phyloP scores from a whole-genome alignment of 345 rosid genomes.

The Balakata baccata region DNA sequence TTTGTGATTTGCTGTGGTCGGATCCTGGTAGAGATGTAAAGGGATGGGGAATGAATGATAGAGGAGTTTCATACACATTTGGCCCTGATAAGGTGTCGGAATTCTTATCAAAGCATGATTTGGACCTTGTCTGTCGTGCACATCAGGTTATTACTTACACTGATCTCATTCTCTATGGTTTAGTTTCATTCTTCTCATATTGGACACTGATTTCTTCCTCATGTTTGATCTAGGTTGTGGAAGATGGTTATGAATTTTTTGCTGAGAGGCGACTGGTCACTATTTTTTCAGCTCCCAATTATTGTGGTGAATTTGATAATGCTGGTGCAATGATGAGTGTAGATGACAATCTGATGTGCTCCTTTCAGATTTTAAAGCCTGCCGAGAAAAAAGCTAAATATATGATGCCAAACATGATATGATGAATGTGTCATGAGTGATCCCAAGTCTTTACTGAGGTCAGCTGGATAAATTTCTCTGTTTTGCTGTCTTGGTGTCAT shows the following conservation, averaged over 20 bases:
- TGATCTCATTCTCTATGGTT: background rate
- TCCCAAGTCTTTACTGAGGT: conserved; percentile 28
- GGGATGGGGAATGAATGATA: conserved; percentile 95
- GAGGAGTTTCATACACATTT: conserved; percentile 93
- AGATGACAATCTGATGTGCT: conserved; percentile 82
- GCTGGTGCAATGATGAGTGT: conserved; percentile 99
- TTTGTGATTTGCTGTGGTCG: conserved; percentile 95
- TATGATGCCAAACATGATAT: conserved; percentile 56
- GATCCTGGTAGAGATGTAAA: conserved; percentile 86
- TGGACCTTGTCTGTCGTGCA: conserved; percentile 94
- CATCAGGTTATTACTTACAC: conserved; percentile 61
- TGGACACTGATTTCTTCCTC: background rate
- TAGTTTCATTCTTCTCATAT: conserved; percentile 9
- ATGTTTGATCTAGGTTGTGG: conserved; percentile 63
- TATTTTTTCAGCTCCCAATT: conserved; percentile 90
- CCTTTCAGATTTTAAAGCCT: conserved; percentile 94
- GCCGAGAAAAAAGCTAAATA: conserved; percentile 45
- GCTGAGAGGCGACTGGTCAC: conserved; percentile 92
- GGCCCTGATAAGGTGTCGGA: conserved; percentile 84
- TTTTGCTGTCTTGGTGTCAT: background rate
- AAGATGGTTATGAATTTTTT: conserved; percentile 97
- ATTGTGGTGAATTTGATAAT: conserved; percentile 97
- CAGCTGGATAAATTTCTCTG: conserved; percentile 11
- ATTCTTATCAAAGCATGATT: conserved; percentile 64
- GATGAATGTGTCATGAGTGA: conserved; percentile 26